A percentile compares a stretch with the other conserved stretches of the same genome.
phyloP scores from a whole-genome alignment of 176 grass and related monocot species.

The Zea mays region DNA sequence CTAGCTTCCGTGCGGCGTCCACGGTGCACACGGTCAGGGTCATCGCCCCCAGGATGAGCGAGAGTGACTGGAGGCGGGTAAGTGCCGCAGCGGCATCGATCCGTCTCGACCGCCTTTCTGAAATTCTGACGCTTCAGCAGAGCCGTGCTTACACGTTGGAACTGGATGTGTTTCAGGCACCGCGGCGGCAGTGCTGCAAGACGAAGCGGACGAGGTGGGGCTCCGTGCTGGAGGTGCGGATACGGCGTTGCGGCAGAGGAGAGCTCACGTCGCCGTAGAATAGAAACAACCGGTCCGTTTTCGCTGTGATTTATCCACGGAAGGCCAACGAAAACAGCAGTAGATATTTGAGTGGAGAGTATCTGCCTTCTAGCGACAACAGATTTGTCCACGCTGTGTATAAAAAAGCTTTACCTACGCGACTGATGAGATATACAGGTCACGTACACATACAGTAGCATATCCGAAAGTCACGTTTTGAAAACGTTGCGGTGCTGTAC shows the following conservation, averaged over 20 bases:
- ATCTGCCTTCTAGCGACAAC: neutral
- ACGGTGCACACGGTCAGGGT: constrained; percentile 52
- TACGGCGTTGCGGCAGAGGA: constrained; percentile 54
- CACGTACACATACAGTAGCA: neutral
- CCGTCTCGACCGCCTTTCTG: neutral
- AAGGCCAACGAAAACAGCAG: neutral
- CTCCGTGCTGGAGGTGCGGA: constrained; percentile 52
- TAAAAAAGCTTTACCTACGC: constrained; percentile 1
- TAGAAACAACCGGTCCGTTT: no score
- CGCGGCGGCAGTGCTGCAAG: constrained; percentile 74
- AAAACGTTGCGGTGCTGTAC: neutral
- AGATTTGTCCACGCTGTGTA: constrained; percentile 10
- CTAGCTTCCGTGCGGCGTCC: constrained; percentile 50
- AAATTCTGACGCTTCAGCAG: neutral
- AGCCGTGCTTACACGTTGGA: neutral
- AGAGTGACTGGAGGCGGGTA: constrained; percentile 58
- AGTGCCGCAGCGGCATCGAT: neutral
- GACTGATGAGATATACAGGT: neutral
- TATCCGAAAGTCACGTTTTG: neutral
- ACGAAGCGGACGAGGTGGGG: constrained; percentile 56
- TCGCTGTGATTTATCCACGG: neutral
- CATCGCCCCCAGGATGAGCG: constrained; percentile 68
- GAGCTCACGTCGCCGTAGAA: constrained; percentile 55
- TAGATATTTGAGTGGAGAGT: neutral
- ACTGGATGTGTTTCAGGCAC: constrained; percentile 54